Evolutionary conservation across 306 rosid genomes (phyloP).

Genomic region (Crataegus laevigata): DNA sequence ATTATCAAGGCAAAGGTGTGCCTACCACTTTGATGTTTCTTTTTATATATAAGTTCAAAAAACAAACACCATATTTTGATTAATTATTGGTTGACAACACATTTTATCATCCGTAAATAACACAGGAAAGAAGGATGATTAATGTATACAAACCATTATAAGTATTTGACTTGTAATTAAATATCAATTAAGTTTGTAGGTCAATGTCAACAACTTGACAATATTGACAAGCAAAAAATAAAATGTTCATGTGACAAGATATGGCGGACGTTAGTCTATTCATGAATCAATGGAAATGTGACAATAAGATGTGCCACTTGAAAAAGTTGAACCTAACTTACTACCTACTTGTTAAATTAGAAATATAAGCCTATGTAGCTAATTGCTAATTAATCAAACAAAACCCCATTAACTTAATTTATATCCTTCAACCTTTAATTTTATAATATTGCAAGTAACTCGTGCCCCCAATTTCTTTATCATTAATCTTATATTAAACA

Average conservation of each 20-base stretch:
- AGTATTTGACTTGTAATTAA: conserved; percentile 32
- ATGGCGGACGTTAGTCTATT: conserved; percentile 17
- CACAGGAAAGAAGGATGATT: not conserved
- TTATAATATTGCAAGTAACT: conserved; percentile 2
- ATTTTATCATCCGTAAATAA: not conserved
- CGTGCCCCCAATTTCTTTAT: conserved; percentile 16
- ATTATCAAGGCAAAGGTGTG: not conserved
- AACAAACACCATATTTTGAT: not conserved
- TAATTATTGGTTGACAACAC: not conserved
- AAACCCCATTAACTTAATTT: not conserved
- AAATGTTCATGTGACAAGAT: conserved; percentile 16
- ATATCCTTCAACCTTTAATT: not conserved
- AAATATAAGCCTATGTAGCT: not conserved
- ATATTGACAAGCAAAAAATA: conserved; percentile 7
- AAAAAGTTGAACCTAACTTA: not conserved
- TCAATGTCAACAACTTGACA: conserved; percentile 15
- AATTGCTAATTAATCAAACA: conserved; percentile 5
- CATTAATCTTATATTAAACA: not conserved
- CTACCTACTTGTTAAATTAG: not conserved
- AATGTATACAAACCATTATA: not conserved
- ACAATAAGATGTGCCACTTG: conserved; percentile 6
- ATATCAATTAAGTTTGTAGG: not conserved
- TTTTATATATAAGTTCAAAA: not conserved
- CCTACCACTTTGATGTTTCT: not conserved
- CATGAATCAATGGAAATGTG: not conserved